A percentile compares a stretch with the other conserved stretches of the same genome.
Evolutionary conservation across 805 yeast genomes (phyloP).

Genomic region (Wickerhamiella kurtzmanii): DNA sequence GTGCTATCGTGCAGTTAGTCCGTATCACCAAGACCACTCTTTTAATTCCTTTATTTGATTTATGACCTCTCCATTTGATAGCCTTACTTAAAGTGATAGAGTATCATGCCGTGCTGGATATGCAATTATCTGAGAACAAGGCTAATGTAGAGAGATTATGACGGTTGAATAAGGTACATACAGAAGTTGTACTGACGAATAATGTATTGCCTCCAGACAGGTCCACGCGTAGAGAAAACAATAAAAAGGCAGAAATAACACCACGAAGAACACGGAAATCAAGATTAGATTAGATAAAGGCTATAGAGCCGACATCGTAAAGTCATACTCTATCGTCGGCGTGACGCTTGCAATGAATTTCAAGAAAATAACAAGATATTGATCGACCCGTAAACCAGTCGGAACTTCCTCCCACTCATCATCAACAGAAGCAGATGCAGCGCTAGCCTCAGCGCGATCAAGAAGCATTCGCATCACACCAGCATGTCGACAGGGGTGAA

Average conservation of each 20-base stretch:
- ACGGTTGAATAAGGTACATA: neutral
- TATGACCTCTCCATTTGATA: no score
- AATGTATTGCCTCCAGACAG: neutral
- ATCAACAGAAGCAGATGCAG: conserved; percentile 12
- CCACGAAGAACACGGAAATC: neutral
- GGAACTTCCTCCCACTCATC: conserved; percentile 51
- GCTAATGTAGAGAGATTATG: neutral
- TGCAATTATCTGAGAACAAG: no score
- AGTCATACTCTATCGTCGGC: conserved; percentile 94
- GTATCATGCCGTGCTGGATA: no score
- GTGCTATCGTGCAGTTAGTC: no score
- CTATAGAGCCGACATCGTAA: conserved; percentile 83
- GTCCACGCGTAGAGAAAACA: neutral
- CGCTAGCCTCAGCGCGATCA: conserved; percentile 44
- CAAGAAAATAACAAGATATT: conserved; percentile 74
- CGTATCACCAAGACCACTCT: no score
- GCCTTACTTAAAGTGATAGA: no score
- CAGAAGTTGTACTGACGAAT: neutral
- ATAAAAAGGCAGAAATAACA: neutral
- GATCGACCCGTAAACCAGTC: conserved; percentile 65
- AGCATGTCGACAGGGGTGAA: conserved; percentile 94
- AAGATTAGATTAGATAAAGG: neutral
- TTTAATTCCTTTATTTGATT: no score
- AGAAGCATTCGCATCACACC: conserved; percentile 83
- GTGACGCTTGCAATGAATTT: conserved; percentile 94